Evolutionary conservation across 208 protist genomes (phyloP).

Genomic region (Trypanosoma lewisi): DNA sequence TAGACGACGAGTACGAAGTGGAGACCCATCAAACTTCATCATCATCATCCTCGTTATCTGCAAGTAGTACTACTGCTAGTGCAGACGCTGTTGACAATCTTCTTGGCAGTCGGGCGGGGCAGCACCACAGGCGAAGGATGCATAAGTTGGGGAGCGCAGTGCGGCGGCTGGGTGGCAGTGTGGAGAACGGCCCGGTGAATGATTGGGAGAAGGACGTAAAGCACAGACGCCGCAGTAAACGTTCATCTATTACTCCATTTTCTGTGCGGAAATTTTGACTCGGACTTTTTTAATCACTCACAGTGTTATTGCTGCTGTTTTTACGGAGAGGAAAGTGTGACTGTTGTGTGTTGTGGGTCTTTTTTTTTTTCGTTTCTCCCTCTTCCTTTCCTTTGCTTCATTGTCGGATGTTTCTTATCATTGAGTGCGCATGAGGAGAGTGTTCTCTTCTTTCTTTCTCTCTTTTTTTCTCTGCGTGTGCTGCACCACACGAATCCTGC

Average conservation of each 20-base stretch:
- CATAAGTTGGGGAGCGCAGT: constrained; percentile 3
- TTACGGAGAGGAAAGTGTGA: too few relatives aligned
- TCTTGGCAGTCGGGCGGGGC: not conserved
- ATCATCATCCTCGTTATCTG: too few relatives aligned
- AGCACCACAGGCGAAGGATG: constrained; percentile 11
- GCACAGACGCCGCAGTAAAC: not conserved
- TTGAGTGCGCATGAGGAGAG: too few relatives aligned
- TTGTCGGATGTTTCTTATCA: not conserved
- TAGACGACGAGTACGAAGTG: constrained; percentile 34
- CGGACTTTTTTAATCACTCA: not conserved
- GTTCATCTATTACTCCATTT: not conserved
- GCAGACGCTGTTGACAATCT: constrained; percentile 19
- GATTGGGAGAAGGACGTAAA: constrained; percentile 28
- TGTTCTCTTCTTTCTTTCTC: constrained; percentile 7
- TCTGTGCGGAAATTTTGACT: not conserved
- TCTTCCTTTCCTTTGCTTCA: constrained; percentile 5
- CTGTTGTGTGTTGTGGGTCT: not conserved
- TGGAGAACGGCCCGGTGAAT: constrained; percentile 7
- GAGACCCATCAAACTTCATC: constrained; percentile 2
- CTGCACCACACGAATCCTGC: not conserved
- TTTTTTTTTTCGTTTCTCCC: constrained; percentile 1
- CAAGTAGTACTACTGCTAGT: too few relatives aligned
- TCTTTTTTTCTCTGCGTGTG: not conserved
- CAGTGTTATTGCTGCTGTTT: not conserved
- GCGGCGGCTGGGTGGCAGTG: constrained; percentile 12